Evolutionary conservation across 306 rosid species (phyloP), one percentile per base, ranked within the genome.

Genomic region (Medicago lupulina): DNA sequence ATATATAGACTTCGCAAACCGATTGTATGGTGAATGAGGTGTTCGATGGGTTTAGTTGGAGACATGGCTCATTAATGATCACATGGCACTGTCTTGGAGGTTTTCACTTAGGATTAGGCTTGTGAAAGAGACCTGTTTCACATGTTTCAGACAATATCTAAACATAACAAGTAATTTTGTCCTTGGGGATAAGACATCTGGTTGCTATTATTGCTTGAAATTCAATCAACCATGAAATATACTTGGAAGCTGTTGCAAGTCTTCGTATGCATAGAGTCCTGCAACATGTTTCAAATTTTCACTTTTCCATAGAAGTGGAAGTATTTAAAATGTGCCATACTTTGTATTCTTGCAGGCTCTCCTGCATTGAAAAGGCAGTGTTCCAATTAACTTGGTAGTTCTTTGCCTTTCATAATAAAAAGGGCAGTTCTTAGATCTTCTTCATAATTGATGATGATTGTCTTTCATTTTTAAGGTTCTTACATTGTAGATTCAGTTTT

Each of bases 101-200:
- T 2, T 49, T 47, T 57, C 54, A 2, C 23, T 15, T 23, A 16
- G 60, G n/a, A 12, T 9, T 44, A 28, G 40, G 49, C 46, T 67
- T 54, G 14, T 25, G 34, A 57, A 43, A 17, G 25, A 16, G 49
- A 17, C 57, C 44, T 41, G 7, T 34, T 60, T 53, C 12, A 53
- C 60, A 23, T 49, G 61, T 54, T 73, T 43, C 43, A 73, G 63
- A 71, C 73, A 59, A 54, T 50, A 25, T 63, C 25, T 51, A 40
- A n/a, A 40, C 78, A 79, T 62, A 62, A n/a, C 66, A 71, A 72
- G 64, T 70, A 15, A 21, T 50, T 62, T 21, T 39, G 49, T 61
- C 55, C 63, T 53, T 53, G 19, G 15, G 9, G 23, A 67, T 19
- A 47, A 9, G 12, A 67, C 14, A 36, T 19, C 13, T 57, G 50